Base-by-base conservation (phyloP, 2,329 filamentous ascomycete species). In the Xylaria sp. region DNA sequence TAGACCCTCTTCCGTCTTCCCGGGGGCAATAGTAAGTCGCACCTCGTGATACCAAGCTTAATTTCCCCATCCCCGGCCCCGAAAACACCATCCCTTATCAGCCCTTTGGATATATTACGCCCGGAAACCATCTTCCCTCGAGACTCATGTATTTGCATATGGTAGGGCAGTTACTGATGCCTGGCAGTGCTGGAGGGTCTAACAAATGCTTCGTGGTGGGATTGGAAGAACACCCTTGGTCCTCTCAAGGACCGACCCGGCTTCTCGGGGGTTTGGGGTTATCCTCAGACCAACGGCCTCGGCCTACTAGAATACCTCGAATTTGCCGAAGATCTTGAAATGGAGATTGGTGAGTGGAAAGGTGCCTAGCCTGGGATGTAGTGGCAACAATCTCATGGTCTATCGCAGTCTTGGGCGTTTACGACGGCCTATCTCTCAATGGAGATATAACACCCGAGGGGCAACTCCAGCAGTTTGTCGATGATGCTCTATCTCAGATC, bases 291-390 rank as follows among this genome's bases (percentile, higher is more conserved):
- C 0, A 76, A 87, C 57, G 85, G 83, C 0, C 73, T 88, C 1
- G 85, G 85, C 16, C 72, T 85, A 7, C 67, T 86, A 43, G 85
- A 88, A 68, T 87, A 87, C 58, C 75, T 87, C 4, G 72, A 79
- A 63, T 83, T 82, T 78, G 76, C 83, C 40, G 77, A 85, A 54
- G 85, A 88, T 55, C 77, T 87, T 70, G 70, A 72, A n/a, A 75
- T 86, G 60, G 78, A 80, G 18, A 74, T 76, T n/a, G 69, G 76
- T 78, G 56, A 64, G 73, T 62, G 8, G 29, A 34, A 34, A 11
- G 29, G 11, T 7, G 16, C 11, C 17, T 18, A 1, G 4, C n/a
- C 19, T 7, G 24, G 13, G 8, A 19, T 42, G 16, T 16, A 17
- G 5, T 18, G 24, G 11, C 9, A 19, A 4, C 9, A 17, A 2